Base-by-base conservation (phyloP, 495 filamentous ascomycete genomes). In the Penicillium fimorum region DNA sequence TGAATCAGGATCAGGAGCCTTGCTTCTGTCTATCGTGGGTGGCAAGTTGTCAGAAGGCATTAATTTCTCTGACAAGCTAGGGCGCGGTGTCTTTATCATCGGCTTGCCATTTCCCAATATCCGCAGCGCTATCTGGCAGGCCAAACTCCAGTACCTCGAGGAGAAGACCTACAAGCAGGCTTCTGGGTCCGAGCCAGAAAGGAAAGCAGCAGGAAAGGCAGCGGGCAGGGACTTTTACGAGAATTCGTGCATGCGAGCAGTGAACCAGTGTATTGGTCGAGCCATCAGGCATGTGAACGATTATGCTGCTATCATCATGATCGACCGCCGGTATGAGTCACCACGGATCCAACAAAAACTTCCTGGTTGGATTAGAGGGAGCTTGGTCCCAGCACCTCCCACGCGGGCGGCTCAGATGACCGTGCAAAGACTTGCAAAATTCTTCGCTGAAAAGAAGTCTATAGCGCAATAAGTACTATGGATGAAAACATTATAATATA, bases 31-130 rank as follows among this genome's bases (percentile, higher is more conserved):
- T 37, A 91, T 98, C n/a, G 86, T 98, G 4, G 93, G 94, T 38
- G 94, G 94, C 30, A 94, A 92, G 59, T 82, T 98, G 72, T 93
- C 88, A 50, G 94, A 98, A 73, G 94, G 94, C 53, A 97, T 98
- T 76, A 98, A 98, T 71, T 98, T 98, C 78, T 92, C 91, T 13
- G 94, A 98, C 68, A 79, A 81, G 13, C 84, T 98, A 11, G 94
- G 94, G 4, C 84, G 94, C 38, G 92, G 89, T 45, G 90, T 98
- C 37, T 68, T 96, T 7, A 87, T 97, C 44, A 83, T 97, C 42
- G 94, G 94, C 3, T 76, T 97, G 0, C 94, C 94, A 2, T 98
- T 94, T 67, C 93, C 94, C 5, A 98, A 98, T 62, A 87, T 89
- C 51, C 82, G 88, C 64, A 90, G 87, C 10, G 86, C 91, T 12